Conservation (phyloP, 768 basidiomycete genomes). For the Lentinula boryana region DNA sequence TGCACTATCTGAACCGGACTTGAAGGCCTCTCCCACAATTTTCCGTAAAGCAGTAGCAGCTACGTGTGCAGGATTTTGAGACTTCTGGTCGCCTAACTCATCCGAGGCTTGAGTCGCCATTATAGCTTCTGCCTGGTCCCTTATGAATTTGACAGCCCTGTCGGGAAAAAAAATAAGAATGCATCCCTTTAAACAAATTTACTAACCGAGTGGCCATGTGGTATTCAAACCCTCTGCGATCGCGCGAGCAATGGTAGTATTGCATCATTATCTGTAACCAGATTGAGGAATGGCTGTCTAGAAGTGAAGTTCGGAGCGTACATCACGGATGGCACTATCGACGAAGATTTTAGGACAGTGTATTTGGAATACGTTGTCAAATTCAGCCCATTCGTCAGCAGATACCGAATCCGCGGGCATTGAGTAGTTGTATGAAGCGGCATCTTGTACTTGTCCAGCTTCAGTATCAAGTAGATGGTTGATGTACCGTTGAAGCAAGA, state of each 20-base stretch:
- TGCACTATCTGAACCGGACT: conserved; percentile 36
- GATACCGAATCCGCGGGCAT: conserved; percentile 66
- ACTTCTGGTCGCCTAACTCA: conserved; percentile 21
- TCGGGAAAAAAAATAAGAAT: not conserved
- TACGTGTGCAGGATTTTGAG: conserved; percentile 48
- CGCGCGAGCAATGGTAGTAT: conserved; percentile 81
- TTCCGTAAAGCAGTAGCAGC: conserved; percentile 63
- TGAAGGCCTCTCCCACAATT: conserved; percentile 49
- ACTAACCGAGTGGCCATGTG: conserved; percentile 79
- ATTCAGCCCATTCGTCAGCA: conserved; percentile 69
- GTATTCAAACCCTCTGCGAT: conserved; percentile 76
- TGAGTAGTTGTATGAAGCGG: conserved; percentile 44
- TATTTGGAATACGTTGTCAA: conserved; percentile 88
- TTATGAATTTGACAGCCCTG: conserved; percentile 82
- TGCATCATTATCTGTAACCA: conserved; percentile 67
- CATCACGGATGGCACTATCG: conserved; percentile 74
- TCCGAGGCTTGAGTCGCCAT: conserved; percentile 9
- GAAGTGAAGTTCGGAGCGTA: conserved; percentile 29
- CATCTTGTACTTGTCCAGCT: conserved; percentile 24
- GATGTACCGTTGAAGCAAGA: conserved; percentile 57
- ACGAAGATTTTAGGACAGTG: conserved; percentile 81
- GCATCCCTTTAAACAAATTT: not conserved
- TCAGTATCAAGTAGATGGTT: conserved; percentile 44
- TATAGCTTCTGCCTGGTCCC: conserved; percentile 66
- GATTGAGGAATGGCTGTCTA: conserved; percentile 10